Evolutionary conservation across 2,329 filamentous ascomycete species (phyloP), one percentile per base, ranked within the genome.

Genomic region (Stagonosporopsis chrysanthemi): DNA sequence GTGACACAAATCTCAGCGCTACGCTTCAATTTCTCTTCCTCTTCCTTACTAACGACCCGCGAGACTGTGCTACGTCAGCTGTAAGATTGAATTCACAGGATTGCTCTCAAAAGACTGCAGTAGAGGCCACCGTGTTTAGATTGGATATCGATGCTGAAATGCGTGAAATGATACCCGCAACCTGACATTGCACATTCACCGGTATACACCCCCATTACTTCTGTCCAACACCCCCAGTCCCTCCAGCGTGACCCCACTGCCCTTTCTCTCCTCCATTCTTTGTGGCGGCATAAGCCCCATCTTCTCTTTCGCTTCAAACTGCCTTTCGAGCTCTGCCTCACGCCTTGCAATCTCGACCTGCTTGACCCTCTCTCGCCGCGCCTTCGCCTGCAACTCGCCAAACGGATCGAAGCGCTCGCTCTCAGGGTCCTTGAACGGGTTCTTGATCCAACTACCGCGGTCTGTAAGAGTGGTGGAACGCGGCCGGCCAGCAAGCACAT

Each of bases 321-420:
- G 52, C 44, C 62, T 55, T 35, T 62, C 47, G 7, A 45, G 11
- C 53, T 69, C 66, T 0, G 66, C 63, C 50, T 75, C 69, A 28
- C 58, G 50, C 48, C 61, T 60, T 9, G 65, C 54, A 14, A 71
- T 60, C 45, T 72, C 65, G 26, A 74, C 28, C 53, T 75, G 69
- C 52, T 58, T 58, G 0, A 60, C 35, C 7, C 73, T 47, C 60
- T 75, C 72, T 29, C 49, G 38, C 2, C 71, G 54, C 7, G 74
- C 74, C 50, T 71, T 72, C 26, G 69, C 70, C 36, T 74, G 67
- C 49, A 76, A 42, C 56, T 75, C 72, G 9, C 74, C 74, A 61
- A 76, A 76, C 0, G 74, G 74, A 63, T 76, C 74, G 31, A 76
- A 76, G 1, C 74, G 66, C 22, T 75, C 70, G 35, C 68, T 72